Conservation (phyloP, 345 rosid genomes). For the Lepidium africanum region DNA sequence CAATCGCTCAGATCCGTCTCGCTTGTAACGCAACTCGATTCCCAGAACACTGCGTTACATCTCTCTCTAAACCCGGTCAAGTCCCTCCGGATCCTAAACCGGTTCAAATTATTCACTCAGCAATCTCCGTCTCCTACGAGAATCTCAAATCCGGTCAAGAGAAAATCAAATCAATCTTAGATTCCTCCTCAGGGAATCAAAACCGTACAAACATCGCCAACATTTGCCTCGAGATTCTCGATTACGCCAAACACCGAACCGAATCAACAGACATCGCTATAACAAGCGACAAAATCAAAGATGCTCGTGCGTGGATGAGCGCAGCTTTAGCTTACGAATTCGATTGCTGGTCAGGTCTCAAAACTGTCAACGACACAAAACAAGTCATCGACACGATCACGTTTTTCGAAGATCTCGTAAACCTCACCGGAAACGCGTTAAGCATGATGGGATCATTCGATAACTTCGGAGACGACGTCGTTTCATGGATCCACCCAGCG, state of each 20-base stretch:
- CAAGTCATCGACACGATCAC: conserved; percentile 43
- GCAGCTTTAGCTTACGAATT: conserved; percentile 70
- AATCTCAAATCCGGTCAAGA: conserved; percentile 50
- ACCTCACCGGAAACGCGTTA: conserved; percentile 58
- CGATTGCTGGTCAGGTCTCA: conserved; percentile 69
- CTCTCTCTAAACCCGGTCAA: conserved; percentile 27
- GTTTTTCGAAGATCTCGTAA: conserved; percentile 38
- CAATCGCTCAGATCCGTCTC: conserved; percentile 32
- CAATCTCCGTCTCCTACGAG: conserved; percentile 46
- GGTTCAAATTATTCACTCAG: conserved; percentile 50
- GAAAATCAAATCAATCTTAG: conserved; percentile 45
- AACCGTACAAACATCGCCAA: conserved; percentile 58
- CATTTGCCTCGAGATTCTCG: conserved; percentile 48
- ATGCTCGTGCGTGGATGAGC: conserved; percentile 74
- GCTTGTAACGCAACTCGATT: conserved; percentile 67
- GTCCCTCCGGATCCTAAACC: conserved; percentile 52
- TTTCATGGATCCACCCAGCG: conserved; percentile 53
- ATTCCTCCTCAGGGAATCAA: conserved; percentile 35
- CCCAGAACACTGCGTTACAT: conserved; percentile 40
- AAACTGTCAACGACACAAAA: conserved; percentile 62
- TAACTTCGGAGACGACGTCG: conserved; percentile 35
- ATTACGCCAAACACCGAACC: conserved; percentile 45
- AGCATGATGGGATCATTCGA: conserved; percentile 65
- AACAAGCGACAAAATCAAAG: conserved; percentile 41
- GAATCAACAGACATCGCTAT: conserved; percentile 29